Base-by-base conservation (phyloP, 192 early-diverging fungal genomes). In the Coemansia sp. region DNA sequence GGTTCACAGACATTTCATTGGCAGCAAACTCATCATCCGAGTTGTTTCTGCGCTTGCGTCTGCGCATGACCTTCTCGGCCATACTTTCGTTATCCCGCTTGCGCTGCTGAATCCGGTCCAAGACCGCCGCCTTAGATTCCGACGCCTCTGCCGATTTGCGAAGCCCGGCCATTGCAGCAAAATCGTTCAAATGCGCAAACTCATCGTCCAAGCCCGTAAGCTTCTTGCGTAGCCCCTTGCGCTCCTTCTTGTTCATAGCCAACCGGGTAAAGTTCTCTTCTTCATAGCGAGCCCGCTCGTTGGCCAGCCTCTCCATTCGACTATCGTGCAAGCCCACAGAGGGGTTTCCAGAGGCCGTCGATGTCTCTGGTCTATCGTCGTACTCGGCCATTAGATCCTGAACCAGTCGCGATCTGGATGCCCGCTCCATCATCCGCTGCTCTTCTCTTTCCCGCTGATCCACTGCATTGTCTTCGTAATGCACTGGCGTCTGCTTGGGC, bases 251-350 rank as follows among this genome's bases (percentile, higher is more conserved):
- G 39, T 81, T 84, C 44, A 91, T 40, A 39, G 74, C 70, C 40
- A 93, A 64, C 46, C 94, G 83, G 30, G 85, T 83, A 70, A 93
- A 93, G 72, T 93, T 92, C 16, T 91, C 88, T 58, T 96, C 94
- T 64, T 96, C 94, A 62, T 88, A 94, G 17, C 77, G 57, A 45
- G 82, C 71, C 31, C 84, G 80, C 57, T 93, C 89, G 9, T 74
- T 72, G 12, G 83, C 78, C 49, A 81, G 53, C 28, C 71, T 61
- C 62, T 89, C 84, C 46, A 85, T 65, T 16, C 69, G 77, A 31
- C 73, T 74, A 28, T 83, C 69, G 12, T 18, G 74, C 42, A 83
- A 76, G 9, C 79, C 83, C 23, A 83, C 84, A 2, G 83, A 80
- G 43, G 83, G 80, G 62, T 90, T 86, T 46, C 90, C 91, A n/a